A percentile compares a stretch with the other conserved stretches of the same genome.
These are phyloP conservation scores for Fusarium zealandicum DNA, from an alignment of 2,329 filamentous ascomycete genomes.

Conservation along the genomic window DNA sequence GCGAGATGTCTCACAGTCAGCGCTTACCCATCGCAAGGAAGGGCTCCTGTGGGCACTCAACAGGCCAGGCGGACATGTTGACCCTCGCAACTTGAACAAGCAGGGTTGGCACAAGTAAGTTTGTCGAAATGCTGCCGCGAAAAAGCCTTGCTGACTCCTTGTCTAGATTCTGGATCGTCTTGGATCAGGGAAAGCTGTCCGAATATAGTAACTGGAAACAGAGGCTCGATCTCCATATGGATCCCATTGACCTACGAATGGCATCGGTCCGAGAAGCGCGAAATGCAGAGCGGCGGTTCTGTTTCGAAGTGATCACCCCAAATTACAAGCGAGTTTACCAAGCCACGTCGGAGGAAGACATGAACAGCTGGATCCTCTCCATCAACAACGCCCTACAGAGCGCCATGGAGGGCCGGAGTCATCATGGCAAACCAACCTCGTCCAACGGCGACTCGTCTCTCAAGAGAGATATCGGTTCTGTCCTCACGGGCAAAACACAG, in stretches of 20 bases:
- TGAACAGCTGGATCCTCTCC: constrained; percentile 94
- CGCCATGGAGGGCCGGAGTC: constrained; percentile 83
- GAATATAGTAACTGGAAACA: constrained; percentile 99
- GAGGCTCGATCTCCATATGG: constrained; percentile 94
- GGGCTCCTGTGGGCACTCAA: constrained; percentile 94
- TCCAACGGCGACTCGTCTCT: constrained; percentile 62
- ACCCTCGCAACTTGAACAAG: constrained; percentile 94
- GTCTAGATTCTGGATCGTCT: constrained; percentile 92
- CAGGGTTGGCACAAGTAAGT: constrained; percentile 98
- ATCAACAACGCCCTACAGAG: constrained; percentile 98
- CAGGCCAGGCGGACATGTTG: constrained; percentile 89
- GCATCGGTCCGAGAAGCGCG: constrained; percentile 95
- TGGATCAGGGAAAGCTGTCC: constrained; percentile 94
- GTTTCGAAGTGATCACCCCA: constrained; percentile 97
- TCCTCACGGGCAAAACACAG: constrained; percentile 89
- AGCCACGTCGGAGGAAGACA: constrained; percentile 96
- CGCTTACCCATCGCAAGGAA: constrained; percentile 79
- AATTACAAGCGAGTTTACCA: constrained; percentile 97
- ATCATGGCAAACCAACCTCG: constrained; percentile 58
- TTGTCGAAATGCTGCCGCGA: neutral
- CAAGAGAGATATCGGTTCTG: constrained; percentile 87
- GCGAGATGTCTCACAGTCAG: constrained; percentile 65
- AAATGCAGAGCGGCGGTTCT: constrained; percentile 93
- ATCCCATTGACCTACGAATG: constrained; percentile 95
- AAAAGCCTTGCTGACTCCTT: constrained; percentile 23